A percentile compares a stretch with the other conserved stretches of the same genome.
phyloP scores from a whole-genome alignment of 345 rosid species.

The Eucalyptus curtisii region DNA sequence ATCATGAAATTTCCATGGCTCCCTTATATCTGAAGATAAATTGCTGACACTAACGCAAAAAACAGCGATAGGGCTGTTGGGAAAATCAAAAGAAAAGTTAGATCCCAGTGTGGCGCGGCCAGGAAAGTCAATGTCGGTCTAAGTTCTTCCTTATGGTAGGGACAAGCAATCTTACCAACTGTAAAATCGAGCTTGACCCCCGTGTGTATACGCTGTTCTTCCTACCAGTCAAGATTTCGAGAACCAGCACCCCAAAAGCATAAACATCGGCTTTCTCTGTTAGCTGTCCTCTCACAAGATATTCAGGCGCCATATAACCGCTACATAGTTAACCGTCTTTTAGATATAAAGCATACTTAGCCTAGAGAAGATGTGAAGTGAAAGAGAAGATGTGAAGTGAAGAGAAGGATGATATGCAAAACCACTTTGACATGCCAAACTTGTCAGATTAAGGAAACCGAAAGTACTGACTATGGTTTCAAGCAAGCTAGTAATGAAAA shows the following conservation, averaged over 20 bases:
- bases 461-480: not conserved
- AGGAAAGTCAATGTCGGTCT: not conserved
- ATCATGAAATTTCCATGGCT: not conserved
- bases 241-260: constrained; percentile 62
- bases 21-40: not conserved
- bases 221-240: constrained; percentile 48
- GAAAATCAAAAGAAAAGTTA: not conserved
- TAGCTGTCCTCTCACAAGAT: constrained; percentile 53
- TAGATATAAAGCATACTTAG: not conserved
- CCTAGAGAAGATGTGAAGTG: not conserved
- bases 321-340: constrained; percentile 2
- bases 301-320: constrained; percentile 87
- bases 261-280: constrained; percentile 77
- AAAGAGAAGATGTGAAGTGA: too few relatives aligned
- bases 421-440: not conserved
- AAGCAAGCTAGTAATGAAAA: not conserved
- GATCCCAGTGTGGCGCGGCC: not conserved
- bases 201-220: constrained; percentile 49
- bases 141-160: not conserved
- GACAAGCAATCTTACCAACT: constrained; percentile 21
- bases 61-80: too few relatives aligned
- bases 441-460: not conserved
- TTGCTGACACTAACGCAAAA: not conserved
- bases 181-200: constrained; percentile 37
- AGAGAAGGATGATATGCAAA: not conserved